Percentiles rank a stretch among this genome's conserved stretches.
These are phyloP conservation scores for Hevea brasiliensis DNA, from an alignment of 345 rosid species.

Conservation along the genomic window DNA sequence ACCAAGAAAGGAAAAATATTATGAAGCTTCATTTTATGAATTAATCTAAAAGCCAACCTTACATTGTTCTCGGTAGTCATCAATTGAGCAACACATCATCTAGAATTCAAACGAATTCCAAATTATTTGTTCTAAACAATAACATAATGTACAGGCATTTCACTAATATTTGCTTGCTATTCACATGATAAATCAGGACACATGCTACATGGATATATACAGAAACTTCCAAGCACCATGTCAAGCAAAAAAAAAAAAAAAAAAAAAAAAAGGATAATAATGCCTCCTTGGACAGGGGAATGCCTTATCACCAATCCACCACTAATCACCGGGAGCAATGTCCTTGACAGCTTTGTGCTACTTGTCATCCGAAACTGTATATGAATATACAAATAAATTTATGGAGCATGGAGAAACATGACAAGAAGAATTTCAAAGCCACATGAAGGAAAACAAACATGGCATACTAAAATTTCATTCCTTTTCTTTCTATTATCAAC, in stretches of 20 bases:
- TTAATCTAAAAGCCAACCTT: conserved; percentile 30
- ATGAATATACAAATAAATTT: neutral
- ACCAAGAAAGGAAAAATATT: conserved; percentile 42
- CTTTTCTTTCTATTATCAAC: conserved; percentile 34
- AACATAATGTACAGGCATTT: too few species aligned
- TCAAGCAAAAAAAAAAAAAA: too few species aligned
- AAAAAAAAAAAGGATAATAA: too few species aligned
- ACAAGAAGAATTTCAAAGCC: neutral
- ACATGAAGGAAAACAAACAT: neutral
- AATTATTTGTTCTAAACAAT: too few species aligned
- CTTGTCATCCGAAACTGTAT: neutral
- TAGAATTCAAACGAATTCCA: too few species aligned
- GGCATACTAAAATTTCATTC: conserved; percentile 12
- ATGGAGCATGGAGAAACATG: neutral
- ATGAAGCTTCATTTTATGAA: conserved; percentile 31
- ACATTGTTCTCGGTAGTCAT: conserved; percentile 34
- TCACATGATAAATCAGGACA: too few species aligned
- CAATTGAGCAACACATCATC: neutral
- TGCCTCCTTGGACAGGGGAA: too few species aligned
- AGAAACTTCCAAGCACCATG: too few species aligned
- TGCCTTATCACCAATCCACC: too few species aligned
- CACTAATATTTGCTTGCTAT: too few species aligned
- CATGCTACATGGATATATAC: too few species aligned
- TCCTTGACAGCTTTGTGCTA: neutral
- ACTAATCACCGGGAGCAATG: too few species aligned